Base-by-base conservation (phyloP, 2,329 filamentous ascomycete species). In the Catunica adiposa region DNA sequence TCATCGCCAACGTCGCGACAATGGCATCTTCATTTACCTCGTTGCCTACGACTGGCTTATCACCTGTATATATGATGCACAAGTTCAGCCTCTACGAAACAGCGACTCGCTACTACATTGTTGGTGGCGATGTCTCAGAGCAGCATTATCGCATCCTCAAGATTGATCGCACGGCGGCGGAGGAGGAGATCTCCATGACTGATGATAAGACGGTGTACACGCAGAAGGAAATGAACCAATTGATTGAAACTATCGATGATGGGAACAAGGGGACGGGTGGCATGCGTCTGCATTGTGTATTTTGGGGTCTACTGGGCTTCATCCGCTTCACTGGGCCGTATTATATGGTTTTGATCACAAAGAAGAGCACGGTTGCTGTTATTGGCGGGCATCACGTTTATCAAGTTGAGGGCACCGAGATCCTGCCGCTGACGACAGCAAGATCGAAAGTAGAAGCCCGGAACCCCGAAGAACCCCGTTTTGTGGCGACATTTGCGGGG, bases 11-110 rank as follows among this genome's bases (percentile, higher is more conserved):
- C 29, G 11, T 34, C 29, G n/a, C n/a, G n/a, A 34, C 29, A 5
- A 34, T 34, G 29, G 5, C 29, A 34, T 34, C 11, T 34, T 34
- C 11, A 34, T 11, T 34, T 34, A 11, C 5, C 5, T 5, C 29
- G 29, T 11, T 11, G 11, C 11, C 29, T 34, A 5, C 11, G 29
- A 5, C 29, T 34, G 11, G 29, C 29, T 11, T 5, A 34, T 5
- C 11, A 5, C 11, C 29, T 5, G 5, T 34, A 11, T 34, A 34
- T 11, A 34, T 34, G 29, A 54, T 98, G 88, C 89, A 96, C 72
- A 94, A 92, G 64, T 97, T 95, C 68, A 92, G 86, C n/a, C 72
- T 98, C 22, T 97, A 98, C 68, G 92, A 98, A 71, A 98, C 92
- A 2, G 86, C 87, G 11, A 88, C 83, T 56, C 80, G 88, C 54